A percentile compares a stretch with the other conserved stretches of the same genome.
Conservation (phyloP, 1,139 yeast genomes). For the Taphrina deformans region DNA sequence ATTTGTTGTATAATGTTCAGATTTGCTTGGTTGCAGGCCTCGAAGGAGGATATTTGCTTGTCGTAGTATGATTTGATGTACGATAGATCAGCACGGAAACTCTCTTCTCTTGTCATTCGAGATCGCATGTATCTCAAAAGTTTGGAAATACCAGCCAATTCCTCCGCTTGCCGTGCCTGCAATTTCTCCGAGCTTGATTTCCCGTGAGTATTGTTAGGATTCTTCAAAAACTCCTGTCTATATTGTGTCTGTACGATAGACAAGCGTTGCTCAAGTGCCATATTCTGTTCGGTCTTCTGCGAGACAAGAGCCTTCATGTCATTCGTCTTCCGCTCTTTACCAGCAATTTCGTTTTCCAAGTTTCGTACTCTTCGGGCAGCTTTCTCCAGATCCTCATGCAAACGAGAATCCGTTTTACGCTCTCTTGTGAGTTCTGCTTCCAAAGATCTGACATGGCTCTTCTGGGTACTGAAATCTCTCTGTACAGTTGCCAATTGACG, state of each 20-base stretch:
- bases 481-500: not conserved
- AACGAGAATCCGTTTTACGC: not conserved
- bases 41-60: constrained; percentile 40
- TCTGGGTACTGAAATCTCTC: not conserved
- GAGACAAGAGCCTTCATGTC: constrained; percentile 5
- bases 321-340: constrained; percentile 1
- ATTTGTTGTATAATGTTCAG: constrained; percentile 39
- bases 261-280: constrained; percentile 23
- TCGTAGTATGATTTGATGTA: constrained; percentile 40
- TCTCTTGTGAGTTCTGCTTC: not conserved
- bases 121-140: constrained; percentile 38
- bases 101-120: constrained; percentile 36
- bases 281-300: constrained; percentile 4
- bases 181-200: not conserved
- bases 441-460: not conserved
- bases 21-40: constrained; percentile 40
- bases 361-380: constrained; percentile 2
- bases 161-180: constrained; percentile 34
- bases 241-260: not conserved
- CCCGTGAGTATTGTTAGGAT: not conserved
- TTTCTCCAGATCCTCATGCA: not conserved
- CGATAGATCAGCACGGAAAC: constrained; percentile 37
- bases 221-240: not conserved
- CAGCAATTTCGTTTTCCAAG: constrained; percentile 9
- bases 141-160: constrained; percentile 37